Conservation (phyloP, 495 filamentous ascomycete species). For the Penicillium maclennaniae region DNA sequence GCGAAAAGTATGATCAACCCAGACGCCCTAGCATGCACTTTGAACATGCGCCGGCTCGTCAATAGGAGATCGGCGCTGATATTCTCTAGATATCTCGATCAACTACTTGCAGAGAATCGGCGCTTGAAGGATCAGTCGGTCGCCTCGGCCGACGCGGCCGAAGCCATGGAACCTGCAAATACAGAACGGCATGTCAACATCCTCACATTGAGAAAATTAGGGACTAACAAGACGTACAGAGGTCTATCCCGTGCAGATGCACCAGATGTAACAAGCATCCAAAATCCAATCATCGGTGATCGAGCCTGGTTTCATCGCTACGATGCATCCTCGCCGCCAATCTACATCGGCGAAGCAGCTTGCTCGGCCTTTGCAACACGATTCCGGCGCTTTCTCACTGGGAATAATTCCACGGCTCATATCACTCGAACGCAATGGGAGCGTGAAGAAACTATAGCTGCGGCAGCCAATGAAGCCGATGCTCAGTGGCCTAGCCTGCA, state of each 20-base stretch:
- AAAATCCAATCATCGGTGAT: constrained; percentile 41
- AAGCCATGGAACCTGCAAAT: constrained; percentile 17
- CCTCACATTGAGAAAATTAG: background rate
- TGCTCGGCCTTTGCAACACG: constrained; percentile 47
- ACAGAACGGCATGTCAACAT: constrained; percentile 12
- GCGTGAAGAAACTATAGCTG: constrained; percentile 32
- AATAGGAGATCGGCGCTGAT: background rate
- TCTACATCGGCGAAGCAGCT: constrained; percentile 45
- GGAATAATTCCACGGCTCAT: constrained; percentile 35
- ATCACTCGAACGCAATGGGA: constrained; percentile 43
- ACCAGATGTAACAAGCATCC: constrained; percentile 33
- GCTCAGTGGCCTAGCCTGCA: constrained; percentile 39
- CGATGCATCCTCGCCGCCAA: constrained; percentile 41
- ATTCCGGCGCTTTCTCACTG: constrained; percentile 41
- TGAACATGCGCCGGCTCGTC: background rate
- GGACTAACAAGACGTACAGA: constrained; percentile 4
- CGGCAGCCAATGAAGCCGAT: constrained; percentile 30
- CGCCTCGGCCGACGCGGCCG: constrained; percentile 30
- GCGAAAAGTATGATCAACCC: constrained; percentile 34
- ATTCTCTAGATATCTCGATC: constrained; percentile 32
- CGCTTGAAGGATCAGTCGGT: constrained; percentile 36
- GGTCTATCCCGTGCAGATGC: constrained; percentile 20
- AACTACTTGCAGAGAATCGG: constrained; percentile 36
- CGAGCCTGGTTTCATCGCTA: constrained; percentile 45
- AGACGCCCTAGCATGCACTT: background rate